These are phyloP conservation scores for Candida maltosa DNA, from an alignment of 805 yeast species.

Conservation along the genomic window DNA sequence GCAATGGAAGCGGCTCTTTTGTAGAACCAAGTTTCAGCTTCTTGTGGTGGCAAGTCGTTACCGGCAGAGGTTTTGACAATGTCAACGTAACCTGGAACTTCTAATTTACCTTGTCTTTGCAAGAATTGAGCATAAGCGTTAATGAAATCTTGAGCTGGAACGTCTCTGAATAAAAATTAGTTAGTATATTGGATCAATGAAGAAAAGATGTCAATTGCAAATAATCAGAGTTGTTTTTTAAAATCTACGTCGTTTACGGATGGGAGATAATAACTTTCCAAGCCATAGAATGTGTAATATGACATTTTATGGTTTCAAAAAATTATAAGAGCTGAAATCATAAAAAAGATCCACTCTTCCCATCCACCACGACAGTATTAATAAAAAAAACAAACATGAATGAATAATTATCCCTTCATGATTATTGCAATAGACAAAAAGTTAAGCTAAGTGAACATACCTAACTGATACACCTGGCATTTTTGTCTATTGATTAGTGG, in stretches of 20 bases:
- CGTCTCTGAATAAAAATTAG: constrained; percentile 73
- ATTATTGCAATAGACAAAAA: not conserved
- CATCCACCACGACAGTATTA: constrained; percentile 23
- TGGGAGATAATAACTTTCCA: constrained; percentile 2
- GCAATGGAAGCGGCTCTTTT: constrained; percentile 99
- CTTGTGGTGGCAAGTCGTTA: constrained; percentile 99
- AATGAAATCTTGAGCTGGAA: constrained; percentile 99
- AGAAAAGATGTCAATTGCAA: not conserved
- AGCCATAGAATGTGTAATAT: not conserved
- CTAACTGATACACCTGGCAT: constrained; percentile 99
- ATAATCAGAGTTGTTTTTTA: too few species aligned
- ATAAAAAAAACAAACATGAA: not conserved
- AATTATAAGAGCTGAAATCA: not conserved
- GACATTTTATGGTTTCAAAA: not conserved
- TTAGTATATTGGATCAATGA: constrained; percentile 15
- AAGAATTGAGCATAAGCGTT: constrained; percentile 99
- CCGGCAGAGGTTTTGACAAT: constrained; percentile 98
- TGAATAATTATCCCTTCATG: not conserved
- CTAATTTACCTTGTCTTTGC: constrained; percentile 99
- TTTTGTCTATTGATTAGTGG: constrained; percentile 33
- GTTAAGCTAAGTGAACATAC: constrained; percentile 49
- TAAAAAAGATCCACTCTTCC: too few species aligned
- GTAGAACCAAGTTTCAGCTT: constrained; percentile 99
- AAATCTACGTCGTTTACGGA: not conserved
- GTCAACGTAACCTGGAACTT: constrained; percentile 99